Evolutionary conservation across 2,329 filamentous ascomycete species (phyloP).

Genomic region (Trichoderma oligosporum): DNA sequence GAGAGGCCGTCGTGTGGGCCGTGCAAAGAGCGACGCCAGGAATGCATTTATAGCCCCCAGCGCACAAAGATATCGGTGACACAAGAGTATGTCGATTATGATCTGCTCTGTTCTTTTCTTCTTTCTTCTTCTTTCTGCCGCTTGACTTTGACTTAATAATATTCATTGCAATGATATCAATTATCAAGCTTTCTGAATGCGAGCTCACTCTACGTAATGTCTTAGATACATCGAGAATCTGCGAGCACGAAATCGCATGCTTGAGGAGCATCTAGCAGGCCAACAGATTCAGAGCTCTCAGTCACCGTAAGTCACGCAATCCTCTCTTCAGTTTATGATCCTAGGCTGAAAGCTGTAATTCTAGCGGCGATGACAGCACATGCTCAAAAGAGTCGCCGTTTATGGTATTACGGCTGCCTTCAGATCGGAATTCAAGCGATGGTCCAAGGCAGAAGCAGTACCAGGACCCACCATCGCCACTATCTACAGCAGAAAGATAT

Average conservation of each 20-base stretch:
- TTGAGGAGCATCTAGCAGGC: slow-evolving; percentile 8
- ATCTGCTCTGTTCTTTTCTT: no score
- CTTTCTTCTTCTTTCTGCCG: no score
- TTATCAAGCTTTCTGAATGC: no score
- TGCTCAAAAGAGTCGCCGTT: slow-evolving; percentile 7
- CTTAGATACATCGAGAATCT: slow-evolving; percentile 15
- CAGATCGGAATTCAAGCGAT: background rate
- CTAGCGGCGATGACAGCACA: background rate
- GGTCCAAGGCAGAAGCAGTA: background rate
- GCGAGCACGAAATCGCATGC: slow-evolving; percentile 10
- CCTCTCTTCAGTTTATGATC: background rate
- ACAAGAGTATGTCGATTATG: slow-evolving; percentile 2
- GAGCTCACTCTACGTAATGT: background rate
- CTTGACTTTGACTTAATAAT: no score
- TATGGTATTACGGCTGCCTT: background rate
- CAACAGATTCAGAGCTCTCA: background rate
- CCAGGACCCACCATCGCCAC: background rate
- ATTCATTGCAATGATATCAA: no score
- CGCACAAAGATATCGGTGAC: slow-evolving; percentile 14
- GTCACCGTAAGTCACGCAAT: slow-evolving; percentile 1
- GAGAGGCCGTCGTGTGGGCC: slow-evolving; percentile 12
- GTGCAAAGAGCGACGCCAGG: slow-evolving; percentile 15
- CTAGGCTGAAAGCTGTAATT: background rate
- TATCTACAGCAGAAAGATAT: background rate
- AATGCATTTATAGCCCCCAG: slow-evolving; percentile 14